Percentiles rank a stretch among this genome's conserved stretches.
Conservation (phyloP, 345 rosid genomes). For the Excoecaria cochinchinensis region DNA sequence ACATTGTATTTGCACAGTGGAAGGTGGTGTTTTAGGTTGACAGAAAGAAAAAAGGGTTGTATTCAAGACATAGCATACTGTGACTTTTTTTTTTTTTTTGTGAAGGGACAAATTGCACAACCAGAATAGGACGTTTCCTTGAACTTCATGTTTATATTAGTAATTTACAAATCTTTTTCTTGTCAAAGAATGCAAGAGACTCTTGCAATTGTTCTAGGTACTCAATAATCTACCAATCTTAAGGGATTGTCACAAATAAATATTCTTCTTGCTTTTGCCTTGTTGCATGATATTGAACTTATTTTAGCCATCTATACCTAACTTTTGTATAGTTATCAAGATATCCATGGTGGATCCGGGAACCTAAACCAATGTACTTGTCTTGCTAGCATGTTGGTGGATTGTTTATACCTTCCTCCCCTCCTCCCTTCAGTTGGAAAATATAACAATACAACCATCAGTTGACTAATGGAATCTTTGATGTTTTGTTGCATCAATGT, state of each 20-base stretch:
- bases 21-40: not conserved
- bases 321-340: not conserved
- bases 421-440: not conserved
- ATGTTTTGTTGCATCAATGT: not conserved
- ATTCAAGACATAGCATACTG: not conserved
- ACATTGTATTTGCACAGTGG: not conserved
- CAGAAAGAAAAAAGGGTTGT: not conserved
- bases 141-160: not conserved
- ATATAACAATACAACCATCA: not conserved
- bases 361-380: not conserved
- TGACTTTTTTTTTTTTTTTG: not conserved
- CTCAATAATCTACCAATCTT: not conserved
- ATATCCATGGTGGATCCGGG: not conserved
- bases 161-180: not conserved
- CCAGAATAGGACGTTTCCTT: not conserved
- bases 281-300: not conserved
- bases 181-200: not conserved
- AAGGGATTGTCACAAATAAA: not conserved
- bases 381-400: not conserved
- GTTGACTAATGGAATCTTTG: not conserved
- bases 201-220: not conserved
- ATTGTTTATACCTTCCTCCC: not conserved
- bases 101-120: conserved; percentile 8
- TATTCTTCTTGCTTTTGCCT: not conserved
- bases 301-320: not conserved